Conservation (phyloP, 2,329 filamentous ascomycete genomes). For the Monosporascus sp. region DNA sequence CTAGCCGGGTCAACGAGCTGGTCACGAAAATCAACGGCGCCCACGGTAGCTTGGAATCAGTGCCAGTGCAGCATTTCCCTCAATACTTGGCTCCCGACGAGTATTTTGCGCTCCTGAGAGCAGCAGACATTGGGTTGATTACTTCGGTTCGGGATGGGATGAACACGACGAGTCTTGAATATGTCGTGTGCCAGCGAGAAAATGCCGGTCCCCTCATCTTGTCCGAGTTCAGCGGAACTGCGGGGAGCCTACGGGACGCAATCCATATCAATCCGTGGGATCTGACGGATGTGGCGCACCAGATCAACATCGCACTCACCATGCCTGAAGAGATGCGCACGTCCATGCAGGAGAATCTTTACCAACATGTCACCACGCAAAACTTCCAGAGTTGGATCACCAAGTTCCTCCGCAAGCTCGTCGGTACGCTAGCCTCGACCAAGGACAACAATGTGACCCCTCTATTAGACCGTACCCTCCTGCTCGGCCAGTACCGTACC, state of each 20-base stretch:
- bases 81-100: conserved; percentile 87
- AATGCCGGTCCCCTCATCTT: conserved; percentile 83
- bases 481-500: conserved; percentile 68
- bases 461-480: conserved; percentile 65
- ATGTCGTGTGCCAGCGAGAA: conserved; percentile 86
- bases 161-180: conserved; percentile 96
- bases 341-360: conserved; percentile 68
- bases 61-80: conserved; percentile 89
- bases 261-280: conserved; percentile 98
- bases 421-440: conserved; percentile 73
- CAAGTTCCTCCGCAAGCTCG: conserved; percentile 70
- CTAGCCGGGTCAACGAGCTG: conserved; percentile 83
- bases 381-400: conserved; percentile 84
- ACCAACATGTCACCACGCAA: conserved; percentile 77
- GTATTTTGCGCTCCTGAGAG: conserved; percentile 88
- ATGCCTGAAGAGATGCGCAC: conserved; percentile 64
- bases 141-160: conserved; percentile 95
- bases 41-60: conserved; percentile 82
- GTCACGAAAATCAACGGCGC: conserved; percentile 87
- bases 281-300: conserved; percentile 72
- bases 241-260: conserved; percentile 75
- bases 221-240: conserved; percentile 94
- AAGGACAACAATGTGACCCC: conserved; percentile 74
- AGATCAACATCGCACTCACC: conserved; percentile 74
- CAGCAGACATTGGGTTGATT: conserved; percentile 87